Evolutionary conservation across 805 yeast species (phyloP), one percentile per base, ranked within the genome.

Genomic region (Yamadazyma laniorum): DNA sequence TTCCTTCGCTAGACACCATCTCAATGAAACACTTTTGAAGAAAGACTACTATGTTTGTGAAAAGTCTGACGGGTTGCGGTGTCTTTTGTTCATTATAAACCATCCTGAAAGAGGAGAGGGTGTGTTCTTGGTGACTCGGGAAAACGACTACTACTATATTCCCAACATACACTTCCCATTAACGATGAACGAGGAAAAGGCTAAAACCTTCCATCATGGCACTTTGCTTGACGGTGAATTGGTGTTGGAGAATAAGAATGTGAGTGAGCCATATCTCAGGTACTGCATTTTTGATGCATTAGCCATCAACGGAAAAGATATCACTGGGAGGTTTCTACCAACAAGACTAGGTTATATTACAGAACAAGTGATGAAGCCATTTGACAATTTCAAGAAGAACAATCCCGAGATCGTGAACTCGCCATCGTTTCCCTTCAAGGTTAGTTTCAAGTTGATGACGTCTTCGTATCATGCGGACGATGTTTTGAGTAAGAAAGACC

Each of bases 11-110:
- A 71, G 87, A 39, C 66, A 72, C 23, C 96, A 91, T 61, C 67
- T 93, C 17, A 58, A 58, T 58, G 77, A 78, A 32, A 77, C 80
- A 23, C 65, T 93, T 33, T 56, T 74, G 55, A 63, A 72, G 3
- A 80, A 81, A 42, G 98, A 95, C 53, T 93, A 90, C 56, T 82
- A 80, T 49, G 99, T 93, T 0, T 95, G 99, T 65, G 99, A 93
- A 54, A 93, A 93, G 58, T 79, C 93, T 0, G 99, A 93, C 61
- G 99, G 99, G 0, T 66, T 91, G 34, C 70, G 99, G 37, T 88
- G 95, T 42, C 65, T 93, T 37, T 69, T 93, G 70, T 73, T 84
- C 36, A 72, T 81, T 4, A 61, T 85, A 61, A 63, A 76, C 23
- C 83, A 82, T 39, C 82, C 84, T 11, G 77, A 80, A 5, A 80